These are phyloP conservation scores for Amniculicola lignicola DNA, from an alignment of 495 filamentous ascomycete species.

Conservation along the genomic window DNA sequence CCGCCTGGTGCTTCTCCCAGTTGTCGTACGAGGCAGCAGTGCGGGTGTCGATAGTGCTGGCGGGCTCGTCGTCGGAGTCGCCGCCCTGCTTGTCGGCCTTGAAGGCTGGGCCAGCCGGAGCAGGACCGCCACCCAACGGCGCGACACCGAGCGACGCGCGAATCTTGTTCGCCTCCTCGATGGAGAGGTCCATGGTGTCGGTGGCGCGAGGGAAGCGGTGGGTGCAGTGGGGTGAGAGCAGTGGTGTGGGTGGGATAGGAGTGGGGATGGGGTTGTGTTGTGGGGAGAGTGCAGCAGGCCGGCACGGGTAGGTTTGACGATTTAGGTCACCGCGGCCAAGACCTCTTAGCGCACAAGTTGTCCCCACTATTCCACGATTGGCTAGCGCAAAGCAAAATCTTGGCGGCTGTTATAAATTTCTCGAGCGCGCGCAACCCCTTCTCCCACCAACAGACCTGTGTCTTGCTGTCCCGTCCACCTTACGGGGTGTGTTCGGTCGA, in stretches of 20 bases:
- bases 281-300: too few species aligned
- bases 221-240: not conserved
- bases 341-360: too few species aligned
- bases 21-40: conserved; percentile 74
- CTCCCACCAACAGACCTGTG: conserved; percentile 71
- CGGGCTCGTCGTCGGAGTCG: conserved; percentile 53
- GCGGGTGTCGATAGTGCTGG: conserved; percentile 75
- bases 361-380: not conserved
- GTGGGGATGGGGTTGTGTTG: too few species aligned
- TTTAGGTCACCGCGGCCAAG: too few species aligned
- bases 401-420: too few species aligned
- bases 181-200: conserved; percentile 69
- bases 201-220: not conserved
- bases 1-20: conserved; percentile 63
- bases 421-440: conserved; percentile 36
- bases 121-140: conserved; percentile 72
- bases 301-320: too few species aligned
- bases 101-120: conserved; percentile 55
- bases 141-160: conserved; percentile 86
- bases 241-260: conserved; percentile 1
- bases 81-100: conserved; percentile 52
- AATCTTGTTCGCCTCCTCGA: conserved; percentile 93
- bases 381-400: conserved; percentile 12
- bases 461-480: conserved; percentile 64
- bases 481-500: conserved; percentile 66